phyloP scores from a whole-genome alignment of 768 basidiomycete species.

The Phaffia tasmanica region DNA sequence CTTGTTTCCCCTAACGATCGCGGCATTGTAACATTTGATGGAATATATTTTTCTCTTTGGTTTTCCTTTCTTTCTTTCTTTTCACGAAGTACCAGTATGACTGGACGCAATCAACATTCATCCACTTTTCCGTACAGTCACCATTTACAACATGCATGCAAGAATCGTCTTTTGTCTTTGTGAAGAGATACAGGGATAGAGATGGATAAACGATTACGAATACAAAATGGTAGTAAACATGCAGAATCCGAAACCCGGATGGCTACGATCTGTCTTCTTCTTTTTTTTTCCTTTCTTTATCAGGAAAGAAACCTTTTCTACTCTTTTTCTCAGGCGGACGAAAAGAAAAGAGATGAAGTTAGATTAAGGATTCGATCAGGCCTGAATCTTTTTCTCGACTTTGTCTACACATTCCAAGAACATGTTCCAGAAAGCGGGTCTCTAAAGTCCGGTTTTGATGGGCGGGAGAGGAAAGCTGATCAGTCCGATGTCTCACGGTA shows the following conservation, averaged over 20 bases:
- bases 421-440: slow-evolving; percentile 12
- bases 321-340: not conserved
- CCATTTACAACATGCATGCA: too few species aligned
- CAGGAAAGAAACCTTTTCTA: not conserved
- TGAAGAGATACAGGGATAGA: too few species aligned
- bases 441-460: not conserved
- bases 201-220: not conserved
- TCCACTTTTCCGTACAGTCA: too few species aligned
- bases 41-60: too few species aligned
- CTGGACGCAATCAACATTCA: too few species aligned
- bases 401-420: slow-evolving; percentile 17
- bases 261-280: not conserved
- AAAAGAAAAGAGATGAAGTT: not conserved
- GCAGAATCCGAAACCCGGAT: not conserved
- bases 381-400: slow-evolving; percentile 20
- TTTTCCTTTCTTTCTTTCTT: too few species aligned
- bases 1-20: too few species aligned
- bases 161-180: too few species aligned
- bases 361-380: not conserved
- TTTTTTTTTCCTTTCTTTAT: not conserved
- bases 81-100: too few species aligned
- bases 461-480: not conserved
- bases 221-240: not conserved
- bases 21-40: too few species aligned
- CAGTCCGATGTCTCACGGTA: too few species aligned